Evolutionary conservation across 148 eudicot species (phyloP).

Genomic region (Fallopia convolvulus): DNA sequence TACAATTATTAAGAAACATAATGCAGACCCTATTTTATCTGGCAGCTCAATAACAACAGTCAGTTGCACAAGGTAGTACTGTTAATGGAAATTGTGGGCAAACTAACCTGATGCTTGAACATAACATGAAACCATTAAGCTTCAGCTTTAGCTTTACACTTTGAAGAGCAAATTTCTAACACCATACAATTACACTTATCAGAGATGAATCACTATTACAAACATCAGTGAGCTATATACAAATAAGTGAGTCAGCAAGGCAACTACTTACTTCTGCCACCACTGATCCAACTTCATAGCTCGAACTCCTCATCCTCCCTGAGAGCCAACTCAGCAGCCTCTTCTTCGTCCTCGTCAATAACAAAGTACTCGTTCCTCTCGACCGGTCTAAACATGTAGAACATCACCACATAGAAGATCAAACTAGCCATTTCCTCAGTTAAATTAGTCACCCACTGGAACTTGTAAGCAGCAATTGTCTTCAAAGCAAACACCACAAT

Average conservation of each 20-base stretch:
- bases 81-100: too few relatives aligned
- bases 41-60: too few relatives aligned
- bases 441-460: constrained; percentile 53
- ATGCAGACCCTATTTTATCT: too few relatives aligned
- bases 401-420: constrained; percentile 57
- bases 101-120: too few relatives aligned
- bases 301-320: constrained; percentile 70
- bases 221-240: background rate
- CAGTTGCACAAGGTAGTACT: too few relatives aligned
- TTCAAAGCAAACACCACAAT: constrained; percentile 66
- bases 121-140: background rate
- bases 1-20: too few relatives aligned
- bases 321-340: constrained; percentile 60
- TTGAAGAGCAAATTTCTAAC: background rate
- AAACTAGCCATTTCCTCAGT: constrained; percentile 66
- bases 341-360: constrained; percentile 72
- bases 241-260: background rate
- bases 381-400: constrained; percentile 62
- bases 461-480: constrained; percentile 66
- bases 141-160: background rate
- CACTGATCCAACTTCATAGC: constrained; percentile 23
- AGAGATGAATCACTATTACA: background rate
- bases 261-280: background rate
- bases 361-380: constrained; percentile 67
- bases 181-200: background rate